These are phyloP conservation scores for Neurospora africana DNA, from an alignment of 495 filamentous ascomycete species.

Conservation along the genomic window DNA sequence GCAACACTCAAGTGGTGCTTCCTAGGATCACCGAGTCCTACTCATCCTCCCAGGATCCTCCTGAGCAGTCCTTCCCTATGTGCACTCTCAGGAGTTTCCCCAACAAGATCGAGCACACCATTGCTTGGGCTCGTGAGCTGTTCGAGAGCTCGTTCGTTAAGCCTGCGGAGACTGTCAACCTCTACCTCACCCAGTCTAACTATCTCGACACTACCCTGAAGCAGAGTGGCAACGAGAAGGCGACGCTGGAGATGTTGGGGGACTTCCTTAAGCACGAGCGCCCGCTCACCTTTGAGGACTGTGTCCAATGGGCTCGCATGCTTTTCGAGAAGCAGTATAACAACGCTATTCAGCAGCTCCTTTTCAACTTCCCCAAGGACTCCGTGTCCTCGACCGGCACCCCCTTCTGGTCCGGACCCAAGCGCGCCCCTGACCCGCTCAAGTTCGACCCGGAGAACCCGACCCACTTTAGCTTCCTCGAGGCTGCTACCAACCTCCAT, in stretches of 20 bases:
- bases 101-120: conserved; percentile 97
- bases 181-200: conserved; percentile 84
- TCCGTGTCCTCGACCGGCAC: conserved; percentile 77
- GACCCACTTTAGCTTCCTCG: conserved; percentile 76
- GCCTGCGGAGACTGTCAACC: conserved; percentile 87
- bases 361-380: conserved; percentile 97
- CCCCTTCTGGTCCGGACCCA: conserved; percentile 97
- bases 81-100: conserved; percentile 97
- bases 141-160: conserved; percentile 93
- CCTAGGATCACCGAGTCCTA: conserved; percentile 92
- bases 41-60: conserved; percentile 95
- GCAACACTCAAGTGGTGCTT: conserved; percentile 92
- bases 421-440: conserved; percentile 87
- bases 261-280: conserved; percentile 90
- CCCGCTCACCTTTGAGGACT: conserved; percentile 88
- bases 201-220: conserved; percentile 85
- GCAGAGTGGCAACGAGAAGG: conserved; percentile 93
- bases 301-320: conserved; percentile 83
- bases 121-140: conserved; percentile 92
- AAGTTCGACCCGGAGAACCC: conserved; percentile 77
- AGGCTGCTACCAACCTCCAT: conserved; percentile 84
- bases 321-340: conserved; percentile 97
- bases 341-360: conserved; percentile 89
- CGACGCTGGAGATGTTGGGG: conserved; percentile 79
- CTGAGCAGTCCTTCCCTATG: conserved; percentile 98